Base-by-base conservation (phyloP, 169 alveolate species). In the Plasmodium vivax region DNA sequence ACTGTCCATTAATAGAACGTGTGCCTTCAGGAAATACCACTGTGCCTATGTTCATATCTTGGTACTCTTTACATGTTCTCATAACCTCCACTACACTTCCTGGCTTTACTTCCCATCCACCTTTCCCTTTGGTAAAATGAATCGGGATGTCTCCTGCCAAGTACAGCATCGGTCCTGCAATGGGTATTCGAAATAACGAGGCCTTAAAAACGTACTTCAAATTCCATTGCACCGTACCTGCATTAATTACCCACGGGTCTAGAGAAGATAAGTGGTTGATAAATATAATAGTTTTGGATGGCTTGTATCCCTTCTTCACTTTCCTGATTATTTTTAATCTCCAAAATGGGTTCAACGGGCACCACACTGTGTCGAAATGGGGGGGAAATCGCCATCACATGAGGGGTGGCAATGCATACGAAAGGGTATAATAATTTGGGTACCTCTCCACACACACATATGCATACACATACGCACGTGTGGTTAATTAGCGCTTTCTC, bases 21-120 rank as follows among this genome's bases (percentile, higher is more conserved):
- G 98, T 97, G 27, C 98, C 99, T 84, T 97, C 99, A 0, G 99
- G 99, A 90, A 95, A 97, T 54, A 97, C 97, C 3, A 85, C 95
- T 38, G 94, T 38, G 45, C 96, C 54, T 51, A 96, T 84, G 41
- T 92, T 77, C 62, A 93, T 27, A 19, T 82, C 77, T 56, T 73
- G 90, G 73, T 92, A 94, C 36, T 82, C 94, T 91, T 54, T 82
- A 83, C 96, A 93, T 58, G 62, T 51, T 47, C 90, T 90, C 96
- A 96, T 95, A 94, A 95, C 74, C 16, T 90, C 83, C 43, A 91
- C 93, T 54, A 85, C 85, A n/a, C 95, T 80, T 23, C 96, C 98
- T 41, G 83, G 92, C 32, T 85, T 88, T 23, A 95, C 85, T 58
- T 94, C 98, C 98, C 98, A 96, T 72, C 98, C 98, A 10, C 98